Evolutionary conservation across 352 stramenopile genomes (phyloP).

Genomic region (Pythium pyrilobum): DNA sequence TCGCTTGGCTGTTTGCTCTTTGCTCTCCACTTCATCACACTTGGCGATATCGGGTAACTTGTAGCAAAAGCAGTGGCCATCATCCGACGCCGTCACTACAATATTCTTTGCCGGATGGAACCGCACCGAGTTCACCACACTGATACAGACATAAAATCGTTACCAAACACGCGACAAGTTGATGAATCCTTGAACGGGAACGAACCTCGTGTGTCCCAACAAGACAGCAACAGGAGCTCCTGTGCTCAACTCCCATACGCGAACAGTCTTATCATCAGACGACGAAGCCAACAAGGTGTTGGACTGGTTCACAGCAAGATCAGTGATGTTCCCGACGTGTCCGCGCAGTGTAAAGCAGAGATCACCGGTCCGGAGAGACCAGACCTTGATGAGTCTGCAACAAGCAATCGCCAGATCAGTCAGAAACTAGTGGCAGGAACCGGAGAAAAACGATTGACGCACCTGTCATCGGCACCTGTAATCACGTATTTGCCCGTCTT

Average conservation of each 20-base stretch:
- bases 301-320: constrained; percentile 81
- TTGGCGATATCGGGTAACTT: constrained; percentile 72
- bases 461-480: constrained; percentile 95
- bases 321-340: constrained; percentile 87
- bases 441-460: not conserved
- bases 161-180: not conserved
- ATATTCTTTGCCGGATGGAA: constrained; percentile 87
- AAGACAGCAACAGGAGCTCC: constrained; percentile 81
- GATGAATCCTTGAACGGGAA: constrained; percentile 17
- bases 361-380: constrained; percentile 85
- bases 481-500: constrained; percentile 94
- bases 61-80: constrained; percentile 89
- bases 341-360: constrained; percentile 78
- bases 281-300: constrained; percentile 82
- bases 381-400: constrained; percentile 94
- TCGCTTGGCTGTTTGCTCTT: constrained; percentile 73
- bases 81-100: constrained; percentile 90
- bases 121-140: constrained; percentile 77
- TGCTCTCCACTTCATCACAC: constrained; percentile 51
- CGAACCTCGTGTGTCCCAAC: constrained; percentile 80
- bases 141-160: constrained; percentile 5
- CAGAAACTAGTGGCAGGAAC: constrained; percentile 23
- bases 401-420: constrained; percentile 48
- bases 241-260: constrained; percentile 84
- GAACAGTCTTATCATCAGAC: constrained; percentile 87